Evolutionary conservation across 208 protist genomes (phyloP).

Genomic region (Leishmania aethiopica): DNA sequence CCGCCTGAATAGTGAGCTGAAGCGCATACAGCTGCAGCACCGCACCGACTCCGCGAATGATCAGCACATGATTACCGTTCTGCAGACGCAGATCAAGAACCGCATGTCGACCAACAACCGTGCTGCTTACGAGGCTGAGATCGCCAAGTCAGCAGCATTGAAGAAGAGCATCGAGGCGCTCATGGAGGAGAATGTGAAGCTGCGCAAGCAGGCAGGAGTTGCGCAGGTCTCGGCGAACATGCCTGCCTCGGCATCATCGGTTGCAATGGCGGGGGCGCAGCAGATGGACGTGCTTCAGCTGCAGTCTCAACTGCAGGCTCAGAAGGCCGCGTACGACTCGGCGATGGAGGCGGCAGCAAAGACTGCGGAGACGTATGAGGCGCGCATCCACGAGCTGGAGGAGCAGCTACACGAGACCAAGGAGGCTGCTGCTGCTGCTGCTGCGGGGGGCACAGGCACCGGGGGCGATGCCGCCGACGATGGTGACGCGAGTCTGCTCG

Average conservation of each 20-base stretch:
- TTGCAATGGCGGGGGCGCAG: constrained; percentile 27
- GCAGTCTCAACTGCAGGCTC: constrained; percentile 31
- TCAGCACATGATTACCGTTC: constrained; percentile 37
- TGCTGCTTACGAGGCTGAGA: constrained; percentile 44
- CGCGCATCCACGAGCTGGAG: constrained; percentile 47
- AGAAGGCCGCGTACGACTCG: constrained; percentile 23
- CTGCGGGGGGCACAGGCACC: background rate
- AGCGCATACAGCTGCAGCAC: constrained; percentile 38
- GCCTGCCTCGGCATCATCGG: constrained; percentile 9
- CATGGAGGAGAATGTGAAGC: constrained; percentile 33
- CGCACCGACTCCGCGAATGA: constrained; percentile 39
- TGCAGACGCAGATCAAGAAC: constrained; percentile 46
- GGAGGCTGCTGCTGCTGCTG: constrained; percentile 11
- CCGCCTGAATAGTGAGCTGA: constrained; percentile 42
- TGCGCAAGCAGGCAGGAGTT: constrained; percentile 11
- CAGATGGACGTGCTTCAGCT: constrained; percentile 32
- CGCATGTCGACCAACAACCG: constrained; percentile 36
- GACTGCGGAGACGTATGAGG: constrained; percentile 33
- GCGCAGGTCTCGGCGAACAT: background rate
- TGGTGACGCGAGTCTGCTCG: constrained; percentile 6
- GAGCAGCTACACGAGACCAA: constrained; percentile 38
- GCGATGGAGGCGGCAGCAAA: constrained; percentile 34
- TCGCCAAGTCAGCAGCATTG: constrained; percentile 34
- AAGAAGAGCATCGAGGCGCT: constrained; percentile 43
- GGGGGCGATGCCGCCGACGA: constrained; percentile 4